Evolutionary conservation across 805 yeast genomes (phyloP), one percentile per base, ranked within the genome.

Genomic region (Sungouiozyma intestinalis): DNA sequence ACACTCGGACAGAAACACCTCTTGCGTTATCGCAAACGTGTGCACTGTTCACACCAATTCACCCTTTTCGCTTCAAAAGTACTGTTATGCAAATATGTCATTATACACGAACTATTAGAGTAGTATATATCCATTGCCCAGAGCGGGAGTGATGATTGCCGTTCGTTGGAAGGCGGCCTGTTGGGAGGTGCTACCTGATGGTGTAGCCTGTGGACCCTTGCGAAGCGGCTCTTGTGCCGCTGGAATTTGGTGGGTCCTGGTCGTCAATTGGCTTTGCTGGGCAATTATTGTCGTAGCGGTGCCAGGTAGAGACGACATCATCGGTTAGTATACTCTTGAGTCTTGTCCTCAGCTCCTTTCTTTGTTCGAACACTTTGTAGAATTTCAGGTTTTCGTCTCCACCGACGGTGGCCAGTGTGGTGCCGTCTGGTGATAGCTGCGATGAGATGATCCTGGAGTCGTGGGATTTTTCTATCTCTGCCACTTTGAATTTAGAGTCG

Each of bases 321-420:
- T 55, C 61, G 7, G 48, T 35, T 7, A 43, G 45, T 2, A 45
- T 43, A 11, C 46, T 52, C 46, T 47, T 63, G 53, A 48, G 56
- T 58, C 55, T 61, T 60, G 48, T 69, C 57, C 44, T 60, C 53
- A 47, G 54, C 57, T 55, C 62, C 55, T 49, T 68, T 62, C 50
- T 64, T 58, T 48, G 62, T 54, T 90, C 96, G 62, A 87, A 90
- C 17, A 92, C 71, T 50, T 85, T 81, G 88, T 94, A 92, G 65
- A 92, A 92, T 65, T 92, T 90, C 57, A 92, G 72, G 64, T 87
- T 90, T 60, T 92, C 98, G 63, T 92, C 97, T 11, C 95, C 94
- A 2, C 97, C 94, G 37, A 88, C 87, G 0, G 98, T 92, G 1
- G 95, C 97, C 42, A 92, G 65, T 0, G 94, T 85, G 40, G 85